phyloP scores from a whole-genome alignment of 768 basidiomycete species.

The Podaxis pistillaris region DNA sequence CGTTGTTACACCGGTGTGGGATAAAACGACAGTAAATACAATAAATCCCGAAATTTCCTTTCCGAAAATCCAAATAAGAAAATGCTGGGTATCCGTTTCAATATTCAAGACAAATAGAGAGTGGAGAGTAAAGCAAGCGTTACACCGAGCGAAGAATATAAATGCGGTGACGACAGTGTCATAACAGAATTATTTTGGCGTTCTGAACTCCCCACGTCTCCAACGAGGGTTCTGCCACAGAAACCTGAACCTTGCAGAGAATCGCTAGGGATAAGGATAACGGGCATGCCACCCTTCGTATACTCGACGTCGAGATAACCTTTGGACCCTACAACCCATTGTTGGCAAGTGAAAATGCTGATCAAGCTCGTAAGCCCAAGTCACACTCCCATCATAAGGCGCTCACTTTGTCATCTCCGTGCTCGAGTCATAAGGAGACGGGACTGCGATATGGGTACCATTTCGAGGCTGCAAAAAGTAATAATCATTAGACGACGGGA shows the following conservation, averaged over 20 bases:
- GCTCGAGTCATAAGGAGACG: slow-evolving; percentile 48
- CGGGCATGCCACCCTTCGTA: slow-evolving; percentile 57
- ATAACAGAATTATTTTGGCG: neutral
- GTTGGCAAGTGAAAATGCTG: slow-evolving; percentile 63
- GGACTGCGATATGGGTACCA: slow-evolving; percentile 51
- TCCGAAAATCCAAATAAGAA: neutral
- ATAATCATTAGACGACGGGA: neutral
- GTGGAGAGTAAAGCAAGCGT: neutral
- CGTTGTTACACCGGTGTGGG: neutral
- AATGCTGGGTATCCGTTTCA: neutral
- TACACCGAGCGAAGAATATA: neutral
- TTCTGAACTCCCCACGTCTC: neutral
- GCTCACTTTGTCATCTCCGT: slow-evolving; percentile 59
- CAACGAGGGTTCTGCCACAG: slow-evolving; percentile 29
- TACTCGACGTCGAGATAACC: slow-evolving; percentile 65
- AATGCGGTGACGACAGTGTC: neutral
- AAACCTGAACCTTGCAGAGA: slow-evolving; percentile 36
- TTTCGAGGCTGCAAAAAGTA: slow-evolving; percentile 48
- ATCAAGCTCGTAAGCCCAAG: neutral
- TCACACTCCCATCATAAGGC: neutral
- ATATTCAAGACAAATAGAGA: neutral
- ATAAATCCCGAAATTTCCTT: no score
- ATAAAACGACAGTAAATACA: neutral
- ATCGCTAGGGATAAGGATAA: slow-evolving; percentile 48
- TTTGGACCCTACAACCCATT: slow-evolving; percentile 66